phyloP scores from a whole-genome alignment of 2,329 filamentous ascomycete genomes.

The Fusarium keratoplasticum region DNA sequence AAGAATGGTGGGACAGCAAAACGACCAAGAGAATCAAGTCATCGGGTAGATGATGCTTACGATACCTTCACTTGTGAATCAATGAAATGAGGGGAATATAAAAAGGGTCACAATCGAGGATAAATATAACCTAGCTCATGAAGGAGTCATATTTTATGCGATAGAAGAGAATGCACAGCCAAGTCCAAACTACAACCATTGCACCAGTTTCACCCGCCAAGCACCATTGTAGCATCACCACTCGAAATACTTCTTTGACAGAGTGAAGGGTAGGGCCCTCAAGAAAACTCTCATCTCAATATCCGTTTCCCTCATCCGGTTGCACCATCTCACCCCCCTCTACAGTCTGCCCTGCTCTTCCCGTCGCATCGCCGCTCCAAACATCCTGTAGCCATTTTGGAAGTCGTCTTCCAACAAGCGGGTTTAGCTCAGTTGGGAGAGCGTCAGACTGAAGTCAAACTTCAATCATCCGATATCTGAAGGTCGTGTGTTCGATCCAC shows the following conservation, averaged over 20 bases:
- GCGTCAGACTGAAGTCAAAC: conserved; percentile 41
- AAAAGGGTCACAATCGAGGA: no score
- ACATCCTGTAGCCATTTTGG: neutral
- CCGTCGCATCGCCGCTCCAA: neutral
- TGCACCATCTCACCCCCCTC: neutral
- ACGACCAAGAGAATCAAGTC: fast-evolving
- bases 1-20: no score
- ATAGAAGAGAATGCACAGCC: neutral
- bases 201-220: neutral
- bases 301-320: neutral
- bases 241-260: neutral
- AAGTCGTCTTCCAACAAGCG: conserved; percentile 23
- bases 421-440: conserved; percentile 49
- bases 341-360: neutral
- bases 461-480: conserved; percentile 43
- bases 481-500: conserved; percentile 48
- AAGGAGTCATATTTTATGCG: neutral
- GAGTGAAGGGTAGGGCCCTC: neutral
- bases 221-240: neutral
- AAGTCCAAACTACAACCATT: neutral
- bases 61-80: neutral
- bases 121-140: neutral
- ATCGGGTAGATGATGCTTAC: fast-evolving
- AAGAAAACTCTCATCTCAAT: neutral
- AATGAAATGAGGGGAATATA: neutral